Conservation (phyloP, 768 basidiomycete species). For the Lentinus tigrinus region DNA sequence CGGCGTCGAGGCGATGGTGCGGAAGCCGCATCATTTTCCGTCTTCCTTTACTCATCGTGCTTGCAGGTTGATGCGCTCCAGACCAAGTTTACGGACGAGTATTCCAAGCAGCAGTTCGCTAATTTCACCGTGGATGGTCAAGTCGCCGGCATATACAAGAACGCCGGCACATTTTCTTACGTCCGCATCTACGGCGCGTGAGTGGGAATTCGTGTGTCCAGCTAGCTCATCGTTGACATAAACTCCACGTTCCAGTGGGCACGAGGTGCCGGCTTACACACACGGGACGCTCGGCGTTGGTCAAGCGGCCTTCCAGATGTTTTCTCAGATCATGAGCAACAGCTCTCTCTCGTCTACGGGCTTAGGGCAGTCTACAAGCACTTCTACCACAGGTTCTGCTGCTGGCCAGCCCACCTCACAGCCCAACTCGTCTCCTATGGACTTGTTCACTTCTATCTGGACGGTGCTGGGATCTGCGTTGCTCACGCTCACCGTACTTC, state of each 20-base stretch:
- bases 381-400: neutral
- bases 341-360: constrained; percentile 16
- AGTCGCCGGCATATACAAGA: constrained; percentile 53
- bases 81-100: constrained; percentile 44
- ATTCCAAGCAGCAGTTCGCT: constrained; percentile 41
- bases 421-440: constrained; percentile 4
- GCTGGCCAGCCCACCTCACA: neutral
- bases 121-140: constrained; percentile 51
- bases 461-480: neutral
- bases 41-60: neutral
- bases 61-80: constrained; percentile 44
- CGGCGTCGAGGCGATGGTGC: constrained; percentile 58
- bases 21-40: neutral
- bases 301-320: constrained; percentile 30
- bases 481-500: neutral
- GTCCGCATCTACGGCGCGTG: constrained; percentile 43
- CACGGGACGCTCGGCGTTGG: constrained; percentile 24
- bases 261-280: constrained; percentile 31
- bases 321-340: constrained; percentile 31
- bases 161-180: constrained; percentile 57
- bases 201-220: constrained; percentile 3
- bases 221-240: neutral
- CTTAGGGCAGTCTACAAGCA: neutral
- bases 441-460: neutral
- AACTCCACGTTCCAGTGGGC: constrained; percentile 15